Evolutionary conservation across 768 basidiomycete species (phyloP).

Genomic region (Phallus indusiatus): DNA sequence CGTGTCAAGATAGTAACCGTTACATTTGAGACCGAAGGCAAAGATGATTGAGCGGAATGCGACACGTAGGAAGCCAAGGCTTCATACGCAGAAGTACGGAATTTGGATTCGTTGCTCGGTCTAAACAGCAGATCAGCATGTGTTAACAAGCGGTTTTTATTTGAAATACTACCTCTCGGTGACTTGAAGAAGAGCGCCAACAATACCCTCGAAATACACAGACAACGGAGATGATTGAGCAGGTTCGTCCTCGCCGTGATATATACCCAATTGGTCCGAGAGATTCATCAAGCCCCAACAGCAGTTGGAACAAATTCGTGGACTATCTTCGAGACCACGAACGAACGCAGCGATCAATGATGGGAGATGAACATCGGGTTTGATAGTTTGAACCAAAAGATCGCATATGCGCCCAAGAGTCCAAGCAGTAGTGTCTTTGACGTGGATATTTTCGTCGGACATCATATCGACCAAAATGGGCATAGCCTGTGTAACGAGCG

Average conservation of each 20-base stretch:
- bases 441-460: slow-evolving; percentile 72
- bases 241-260: slow-evolving; percentile 55
- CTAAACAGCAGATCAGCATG: slow-evolving; percentile 26
- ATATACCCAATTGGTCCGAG: slow-evolving; percentile 73
- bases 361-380: slow-evolving; percentile 81
- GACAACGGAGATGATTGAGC: slow-evolving; percentile 59
- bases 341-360: slow-evolving; percentile 79
- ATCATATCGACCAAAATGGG: slow-evolving; percentile 95
- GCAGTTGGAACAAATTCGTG: slow-evolving; percentile 85
- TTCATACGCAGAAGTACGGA: slow-evolving; percentile 92
- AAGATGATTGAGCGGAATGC: slow-evolving; percentile 69
- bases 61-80: slow-evolving; percentile 83
- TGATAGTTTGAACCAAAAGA: slow-evolving; percentile 73
- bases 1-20: slow-evolving; percentile 74
- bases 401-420: slow-evolving; percentile 95
- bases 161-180: slow-evolving; percentile 65
- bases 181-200: slow-evolving; percentile 72
- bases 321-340: slow-evolving; percentile 64
- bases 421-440: slow-evolving; percentile 98
- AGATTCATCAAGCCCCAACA: slow-evolving; percentile 97
- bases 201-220: slow-evolving; percentile 81
- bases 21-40: slow-evolving; percentile 75
- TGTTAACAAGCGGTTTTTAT: neutral
- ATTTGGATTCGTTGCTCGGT: slow-evolving; percentile 81
- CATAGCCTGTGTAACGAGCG: slow-evolving; percentile 88